These are phyloP conservation scores for Mollisia scopiformis DNA, from an alignment of 2,329 filamentous ascomycete genomes.

Conservation along the genomic window DNA sequence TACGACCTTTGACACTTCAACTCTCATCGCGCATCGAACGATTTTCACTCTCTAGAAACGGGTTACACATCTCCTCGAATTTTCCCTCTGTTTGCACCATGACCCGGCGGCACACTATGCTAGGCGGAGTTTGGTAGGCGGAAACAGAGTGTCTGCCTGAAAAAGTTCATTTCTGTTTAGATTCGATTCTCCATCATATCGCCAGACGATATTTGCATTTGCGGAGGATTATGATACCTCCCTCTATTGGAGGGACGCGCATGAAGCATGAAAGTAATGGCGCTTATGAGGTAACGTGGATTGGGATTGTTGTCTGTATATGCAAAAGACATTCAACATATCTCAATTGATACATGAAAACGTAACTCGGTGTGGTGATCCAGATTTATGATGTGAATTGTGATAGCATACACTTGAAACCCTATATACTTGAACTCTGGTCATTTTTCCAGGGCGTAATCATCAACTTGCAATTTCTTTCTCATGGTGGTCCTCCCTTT, in stretches of 20 bases:
- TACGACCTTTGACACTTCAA: slow-evolving; percentile 56
- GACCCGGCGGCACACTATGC: slow-evolving; percentile 18
- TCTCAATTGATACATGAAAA: slow-evolving; percentile 10
- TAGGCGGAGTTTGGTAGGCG: slow-evolving; percentile 29
- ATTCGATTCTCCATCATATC: slow-evolving; percentile 30
- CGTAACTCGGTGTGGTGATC: neutral
- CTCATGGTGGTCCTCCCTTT: no score
- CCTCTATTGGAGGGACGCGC: slow-evolving; percentile 18
- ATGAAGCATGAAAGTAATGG: slow-evolving; percentile 19
- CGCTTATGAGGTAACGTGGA: slow-evolving; percentile 16
- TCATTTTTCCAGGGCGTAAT: no score
- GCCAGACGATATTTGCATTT: slow-evolving; percentile 30
- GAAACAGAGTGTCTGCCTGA: slow-evolving; percentile 30
- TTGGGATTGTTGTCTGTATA: slow-evolving; percentile 23
- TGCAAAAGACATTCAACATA: slow-evolving; percentile 5
- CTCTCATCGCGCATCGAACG: neutral
- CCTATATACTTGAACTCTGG: no score
- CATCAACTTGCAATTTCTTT: no score
- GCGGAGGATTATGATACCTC: slow-evolving; percentile 27
- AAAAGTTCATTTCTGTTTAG: slow-evolving; percentile 36
- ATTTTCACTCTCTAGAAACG: slow-evolving; percentile 29
- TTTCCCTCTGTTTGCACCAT: slow-evolving; percentile 26
- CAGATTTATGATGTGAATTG: no score
- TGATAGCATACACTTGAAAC: no score
- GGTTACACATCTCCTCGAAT: slow-evolving; percentile 23